phyloP scores from a whole-genome alignment of 805 yeast species.

The Soucietia sequanensis region DNA sequence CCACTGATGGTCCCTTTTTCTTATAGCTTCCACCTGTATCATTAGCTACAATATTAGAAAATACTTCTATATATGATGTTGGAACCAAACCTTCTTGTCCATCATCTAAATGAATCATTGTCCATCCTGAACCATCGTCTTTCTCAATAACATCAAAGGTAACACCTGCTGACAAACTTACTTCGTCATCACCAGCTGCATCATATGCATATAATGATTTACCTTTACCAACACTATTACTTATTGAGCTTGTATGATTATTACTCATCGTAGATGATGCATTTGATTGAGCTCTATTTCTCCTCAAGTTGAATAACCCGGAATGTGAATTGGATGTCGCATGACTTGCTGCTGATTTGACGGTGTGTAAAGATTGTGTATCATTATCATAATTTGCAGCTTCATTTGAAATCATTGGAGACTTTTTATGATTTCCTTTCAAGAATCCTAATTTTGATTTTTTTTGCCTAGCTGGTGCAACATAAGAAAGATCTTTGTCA shows the following conservation, averaged over 20 bases:
- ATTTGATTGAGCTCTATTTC: constrained; percentile 27
- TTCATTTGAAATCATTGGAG: constrained; percentile 5
- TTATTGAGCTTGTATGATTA: too few species aligned
- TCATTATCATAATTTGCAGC: constrained; percentile 10
- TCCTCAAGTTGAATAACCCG: constrained; percentile 37
- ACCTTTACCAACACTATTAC: constrained; percentile 20
- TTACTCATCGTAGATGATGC: constrained; percentile 19
- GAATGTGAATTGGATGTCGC: constrained; percentile 21
- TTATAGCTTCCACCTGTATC: constrained; percentile 17
- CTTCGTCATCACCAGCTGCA: constrained; percentile 76
- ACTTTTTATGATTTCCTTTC: constrained; percentile 18
- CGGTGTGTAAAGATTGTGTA: constrained; percentile 33
- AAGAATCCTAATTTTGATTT: constrained; percentile 62
- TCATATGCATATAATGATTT: constrained; percentile 65
- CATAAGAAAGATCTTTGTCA: constrained; percentile 64
- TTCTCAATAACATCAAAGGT: constrained; percentile 52
- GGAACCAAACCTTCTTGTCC: constrained; percentile 79
- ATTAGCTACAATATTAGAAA: constrained; percentile 7
- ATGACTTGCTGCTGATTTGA: constrained; percentile 26
- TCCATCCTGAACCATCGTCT: constrained; percentile 96
- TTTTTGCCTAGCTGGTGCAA: constrained; percentile 49
- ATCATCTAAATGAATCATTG: constrained; percentile 46
- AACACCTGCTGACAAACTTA: constrained; percentile 60
- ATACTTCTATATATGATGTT: constrained; percentile 64
- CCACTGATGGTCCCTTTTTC: constrained; percentile 73